Base-by-base conservation (phyloP, 352 stramenopile species). In the Aphanomyces cochlioides region DNA sequence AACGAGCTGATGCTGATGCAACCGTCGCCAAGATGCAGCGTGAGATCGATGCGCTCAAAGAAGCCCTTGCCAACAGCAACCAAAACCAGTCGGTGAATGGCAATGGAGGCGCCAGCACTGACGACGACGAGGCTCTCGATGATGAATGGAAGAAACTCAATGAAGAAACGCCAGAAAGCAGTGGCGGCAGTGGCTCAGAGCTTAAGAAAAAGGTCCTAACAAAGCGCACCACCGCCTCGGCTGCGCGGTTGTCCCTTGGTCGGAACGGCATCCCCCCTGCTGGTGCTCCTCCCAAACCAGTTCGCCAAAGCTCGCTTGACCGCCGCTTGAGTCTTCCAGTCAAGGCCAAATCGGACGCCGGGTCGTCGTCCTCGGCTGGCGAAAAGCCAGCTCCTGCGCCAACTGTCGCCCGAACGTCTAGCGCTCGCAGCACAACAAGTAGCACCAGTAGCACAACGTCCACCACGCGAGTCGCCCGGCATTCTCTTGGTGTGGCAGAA, bases 391-490 rank as follows among this genome's bases (percentile, higher is more conserved):
- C 63, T 0, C 17, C 61, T 4, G 50, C 21, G 64, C 72, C 7
- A 56, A 73, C 28, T 56, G 56, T 43, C 66, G 73, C 59, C 73
- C 70, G 10, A 54, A 72, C 58, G 15, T 41, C 61, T 8, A 28
- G 56, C 15, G 37, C 69, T 8, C 56, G 72, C 13, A 56, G 64
- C 48, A 34, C 50, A 37, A 50, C 64, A 13, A 53, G 53, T 7
- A 61, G 66, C 28, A 48, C 68, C n/a, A 68, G 73, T 37, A 67
- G 77, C 4, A 56, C 70, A 7, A 66, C 67, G 40, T 66, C 73
- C 45, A 54, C 78, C 39, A 66, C 69, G 3, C 74, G 74, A 43
- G 70, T 74, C 60, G 65, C 75, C 17, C 72, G 74, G 10, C 67
- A 73, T 19, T 63, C 73, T 66, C 28, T 68, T 66, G 1, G 56